These are phyloP conservation scores for Lipomyces chichibuensis DNA, from an alignment of 805 yeast genomes.

Conservation along the genomic window DNA sequence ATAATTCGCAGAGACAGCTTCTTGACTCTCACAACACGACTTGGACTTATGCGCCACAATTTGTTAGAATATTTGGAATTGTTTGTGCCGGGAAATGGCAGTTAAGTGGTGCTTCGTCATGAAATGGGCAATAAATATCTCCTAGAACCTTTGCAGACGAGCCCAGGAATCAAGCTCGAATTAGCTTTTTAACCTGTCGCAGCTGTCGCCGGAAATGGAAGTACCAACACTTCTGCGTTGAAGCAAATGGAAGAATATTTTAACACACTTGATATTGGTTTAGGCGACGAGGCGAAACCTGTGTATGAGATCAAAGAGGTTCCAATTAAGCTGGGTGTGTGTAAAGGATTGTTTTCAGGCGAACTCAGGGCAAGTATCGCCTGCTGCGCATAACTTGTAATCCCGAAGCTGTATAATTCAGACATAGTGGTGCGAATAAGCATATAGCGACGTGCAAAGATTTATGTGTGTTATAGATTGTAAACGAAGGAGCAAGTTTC, in stretches of 20 bases:
- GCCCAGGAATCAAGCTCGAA: constrained; percentile 16
- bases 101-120: too few relatives aligned
- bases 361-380: constrained; percentile 7
- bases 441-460: not conserved
- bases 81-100: too few relatives aligned
- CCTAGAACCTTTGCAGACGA: too few relatives aligned
- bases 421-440: constrained; percentile 6
- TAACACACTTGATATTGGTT: not conserved
- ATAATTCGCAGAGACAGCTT: too few relatives aligned
- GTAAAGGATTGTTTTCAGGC: constrained; percentile 11
- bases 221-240: not conserved
- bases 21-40: too few relatives aligned
- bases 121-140: too few relatives aligned
- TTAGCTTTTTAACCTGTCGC: constrained; percentile 29
- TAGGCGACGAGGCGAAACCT: constrained; percentile 29
- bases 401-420: constrained; percentile 9
- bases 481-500: constrained; percentile 10
- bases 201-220: constrained; percentile 26
- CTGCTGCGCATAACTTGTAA: constrained; percentile 13
- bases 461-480: constrained; percentile 15
- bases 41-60: too few relatives aligned
- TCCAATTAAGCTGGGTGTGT: constrained; percentile 20
- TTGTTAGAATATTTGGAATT: too few relatives aligned
- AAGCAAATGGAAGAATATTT: not conserved
- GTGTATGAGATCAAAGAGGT: constrained; percentile 10